Evolutionary conservation across 1,284 basidiomycete species (phyloP).

Genomic region (Microstroma glucosiphilum): DNA sequence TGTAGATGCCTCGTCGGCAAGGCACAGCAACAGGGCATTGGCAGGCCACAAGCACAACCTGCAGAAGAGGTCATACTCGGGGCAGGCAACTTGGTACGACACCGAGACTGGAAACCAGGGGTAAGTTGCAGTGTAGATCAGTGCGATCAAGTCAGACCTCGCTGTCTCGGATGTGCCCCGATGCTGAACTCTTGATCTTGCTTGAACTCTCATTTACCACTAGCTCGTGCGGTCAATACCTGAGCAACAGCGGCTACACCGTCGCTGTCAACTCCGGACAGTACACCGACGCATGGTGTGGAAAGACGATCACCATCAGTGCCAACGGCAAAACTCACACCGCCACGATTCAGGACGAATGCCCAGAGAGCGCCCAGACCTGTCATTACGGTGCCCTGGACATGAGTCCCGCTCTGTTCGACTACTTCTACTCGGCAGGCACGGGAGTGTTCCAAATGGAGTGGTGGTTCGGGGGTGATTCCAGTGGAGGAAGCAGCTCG

Average conservation of each 20-base stretch:
- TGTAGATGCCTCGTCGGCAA: not conserved
- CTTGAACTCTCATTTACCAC: too few species aligned
- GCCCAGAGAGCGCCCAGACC: constrained; percentile 7
- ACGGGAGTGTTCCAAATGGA: constrained; percentile 12
- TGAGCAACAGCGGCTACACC: constrained; percentile 11
- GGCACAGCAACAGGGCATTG: not conserved
- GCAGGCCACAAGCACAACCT: not conserved
- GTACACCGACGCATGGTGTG: constrained; percentile 13
- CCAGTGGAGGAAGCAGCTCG: not conserved
- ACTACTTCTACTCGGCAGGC: constrained; percentile 10
- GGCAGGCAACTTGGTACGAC: constrained; percentile 11
- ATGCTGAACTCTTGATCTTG: not conserved
- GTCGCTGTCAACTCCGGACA: constrained; percentile 14
- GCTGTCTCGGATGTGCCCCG: not conserved
- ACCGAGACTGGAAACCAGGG: constrained; percentile 13
- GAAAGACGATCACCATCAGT: constrained; percentile 11
- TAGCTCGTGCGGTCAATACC: constrained; percentile 9
- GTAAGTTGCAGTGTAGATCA: constrained; percentile 1
- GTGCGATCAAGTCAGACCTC: not conserved
- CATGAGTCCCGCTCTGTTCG: constrained; percentile 17
- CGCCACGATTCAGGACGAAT: constrained; percentile 17
- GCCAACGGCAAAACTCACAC: constrained; percentile 15
- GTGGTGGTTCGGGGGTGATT: constrained; percentile 10
- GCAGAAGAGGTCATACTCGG: not conserved
- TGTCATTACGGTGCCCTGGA: constrained; percentile 14